Conservation (phyloP, 176 grass and related monocot genomes). For the Melocanna baccifera region DNA sequence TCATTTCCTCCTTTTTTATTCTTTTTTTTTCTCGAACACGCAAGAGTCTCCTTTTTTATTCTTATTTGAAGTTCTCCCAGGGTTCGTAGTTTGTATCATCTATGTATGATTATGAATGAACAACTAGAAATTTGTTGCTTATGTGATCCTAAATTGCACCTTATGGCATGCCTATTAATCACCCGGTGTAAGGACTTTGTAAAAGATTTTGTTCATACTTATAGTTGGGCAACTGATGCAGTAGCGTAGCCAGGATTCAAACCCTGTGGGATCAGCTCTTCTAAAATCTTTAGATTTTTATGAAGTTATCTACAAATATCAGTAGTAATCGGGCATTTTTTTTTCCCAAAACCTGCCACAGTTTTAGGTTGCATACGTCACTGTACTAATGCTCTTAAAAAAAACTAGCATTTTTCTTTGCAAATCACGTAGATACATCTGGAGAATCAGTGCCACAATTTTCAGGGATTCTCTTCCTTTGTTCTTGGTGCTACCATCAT, state of each 20-base stretch:
- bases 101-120: background rate
- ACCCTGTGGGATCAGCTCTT: too few species aligned
- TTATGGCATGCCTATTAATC: background rate
- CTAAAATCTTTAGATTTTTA: too few species aligned
- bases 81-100: background rate
- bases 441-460: slow-evolving; percentile 2
- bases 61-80: background rate
- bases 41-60: too few species aligned
- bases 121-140: background rate
- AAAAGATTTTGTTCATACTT: background rate
- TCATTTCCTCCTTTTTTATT: background rate
- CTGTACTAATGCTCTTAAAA: background rate
- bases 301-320: too few species aligned
- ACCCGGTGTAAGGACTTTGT: background rate
- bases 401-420: background rate
- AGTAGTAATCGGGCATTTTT: too few species aligned
- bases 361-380: too few species aligned
- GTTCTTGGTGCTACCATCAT: background rate
- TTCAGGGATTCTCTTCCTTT: background rate
- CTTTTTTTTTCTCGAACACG: too few species aligned
- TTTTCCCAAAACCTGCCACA: too few species aligned
- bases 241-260: too few species aligned
- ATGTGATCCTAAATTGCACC: background rate
- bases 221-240: background rate
- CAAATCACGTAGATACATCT: background rate